Conservation (phyloP, 2,329 filamentous ascomycete genomes). For the Xylaria sp. region DNA sequence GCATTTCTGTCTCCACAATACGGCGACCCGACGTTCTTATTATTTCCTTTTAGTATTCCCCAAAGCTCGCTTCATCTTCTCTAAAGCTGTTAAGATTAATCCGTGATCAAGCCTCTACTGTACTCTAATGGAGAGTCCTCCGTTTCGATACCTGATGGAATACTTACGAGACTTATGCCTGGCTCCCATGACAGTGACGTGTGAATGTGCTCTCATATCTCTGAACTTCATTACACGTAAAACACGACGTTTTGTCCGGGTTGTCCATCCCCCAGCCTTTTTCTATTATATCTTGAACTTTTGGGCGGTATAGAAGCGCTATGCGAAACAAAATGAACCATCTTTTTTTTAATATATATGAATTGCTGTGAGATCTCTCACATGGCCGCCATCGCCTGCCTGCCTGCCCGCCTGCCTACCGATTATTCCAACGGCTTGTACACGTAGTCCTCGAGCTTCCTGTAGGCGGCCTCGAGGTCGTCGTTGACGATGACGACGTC, state of each 20-base stretch:
- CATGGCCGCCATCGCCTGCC: too few species aligned
- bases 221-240: slow-evolving; percentile 1
- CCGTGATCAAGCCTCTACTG: slow-evolving; percentile 39
- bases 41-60: slow-evolving; percentile 51
- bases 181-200: neutral
- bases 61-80: slow-evolving; percentile 41
- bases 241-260: neutral
- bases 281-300: neutral
- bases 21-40: slow-evolving; percentile 45
- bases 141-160: slow-evolving; percentile 48
- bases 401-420: too few species aligned
- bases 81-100: slow-evolving; percentile 41
- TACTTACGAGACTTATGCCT: slow-evolving; percentile 36
- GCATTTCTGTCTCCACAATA: slow-evolving; percentile 38
- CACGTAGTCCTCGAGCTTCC: slow-evolving; percentile 54
- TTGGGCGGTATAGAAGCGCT: neutral
- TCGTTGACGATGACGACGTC: slow-evolving; percentile 70
- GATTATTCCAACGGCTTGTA: slow-evolving; percentile 38
- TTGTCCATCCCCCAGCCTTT: neutral
- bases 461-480: slow-evolving; percentile 54
- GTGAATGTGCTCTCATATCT: slow-evolving; percentile 3
- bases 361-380: neutral
- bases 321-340: neutral
- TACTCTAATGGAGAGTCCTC: slow-evolving; percentile 35
- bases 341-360: neutral